Percentiles rank a stretch among this genome's conserved stretches.
These are phyloP conservation scores for Xylariaceae sp. DNA, from an alignment of 2,329 filamentous ascomycete genomes.

Conservation along the genomic window DNA sequence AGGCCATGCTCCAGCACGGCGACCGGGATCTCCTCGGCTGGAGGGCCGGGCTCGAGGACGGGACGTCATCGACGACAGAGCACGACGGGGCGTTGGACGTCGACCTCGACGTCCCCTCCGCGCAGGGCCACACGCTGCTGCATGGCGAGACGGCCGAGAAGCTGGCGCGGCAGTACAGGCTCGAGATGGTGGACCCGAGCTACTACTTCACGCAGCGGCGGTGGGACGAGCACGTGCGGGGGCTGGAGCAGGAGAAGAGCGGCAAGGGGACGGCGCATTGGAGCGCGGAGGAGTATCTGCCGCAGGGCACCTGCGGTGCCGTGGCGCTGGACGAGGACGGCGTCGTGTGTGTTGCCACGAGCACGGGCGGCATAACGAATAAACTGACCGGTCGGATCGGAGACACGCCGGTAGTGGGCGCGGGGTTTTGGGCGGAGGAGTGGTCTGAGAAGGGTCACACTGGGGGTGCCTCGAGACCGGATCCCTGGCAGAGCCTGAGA, in stretches of 20 bases:
- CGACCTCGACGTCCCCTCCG: constrained; percentile 43
- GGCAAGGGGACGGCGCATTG: constrained; percentile 42
- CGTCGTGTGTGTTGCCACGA: constrained; percentile 64
- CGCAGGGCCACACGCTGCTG: constrained; percentile 67
- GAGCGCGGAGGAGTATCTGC: constrained; percentile 62
- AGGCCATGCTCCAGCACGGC: constrained; percentile 64
- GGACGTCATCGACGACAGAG: too few relatives aligned
- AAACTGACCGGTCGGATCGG: constrained; percentile 82
- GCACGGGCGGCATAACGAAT: constrained; percentile 78
- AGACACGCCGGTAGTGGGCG: constrained; percentile 78
- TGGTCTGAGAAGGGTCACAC: constrained; percentile 51
- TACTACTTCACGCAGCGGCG: constrained; percentile 78
- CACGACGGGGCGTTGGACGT: neutral
- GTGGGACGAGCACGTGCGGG: constrained; percentile 73
- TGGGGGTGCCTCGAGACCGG: constrained; percentile 3
- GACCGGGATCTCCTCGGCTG: constrained; percentile 50
- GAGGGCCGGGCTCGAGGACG: neutral
- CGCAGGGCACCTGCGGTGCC: constrained; percentile 80
- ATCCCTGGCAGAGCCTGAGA: neutral
- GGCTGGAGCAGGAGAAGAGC: constrained; percentile 43
- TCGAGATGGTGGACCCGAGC: constrained; percentile 62
- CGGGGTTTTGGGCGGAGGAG: constrained; percentile 87
- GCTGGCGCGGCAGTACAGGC: constrained; percentile 62
- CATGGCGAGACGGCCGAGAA: constrained; percentile 64
- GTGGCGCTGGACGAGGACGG: constrained; percentile 77